These are phyloP conservation scores for Thalassiosira mediterranea DNA, from an alignment of 352 stramenopile genomes.

Conservation along the genomic window DNA sequence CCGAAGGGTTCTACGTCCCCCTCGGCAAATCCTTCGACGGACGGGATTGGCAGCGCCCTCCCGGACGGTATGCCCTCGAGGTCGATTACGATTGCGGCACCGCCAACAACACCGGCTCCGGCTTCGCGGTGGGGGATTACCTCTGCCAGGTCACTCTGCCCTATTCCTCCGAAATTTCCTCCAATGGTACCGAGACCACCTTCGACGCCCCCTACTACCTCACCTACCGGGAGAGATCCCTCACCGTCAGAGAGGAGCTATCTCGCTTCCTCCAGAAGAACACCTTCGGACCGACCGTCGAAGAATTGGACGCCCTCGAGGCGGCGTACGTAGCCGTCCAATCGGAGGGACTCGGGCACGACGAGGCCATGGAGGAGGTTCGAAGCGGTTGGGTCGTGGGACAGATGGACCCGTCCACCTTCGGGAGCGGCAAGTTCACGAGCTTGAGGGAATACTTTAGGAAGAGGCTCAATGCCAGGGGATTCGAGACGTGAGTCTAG, in stretches of 20 bases:
- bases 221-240: conserved; percentile 22
- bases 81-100: conserved; percentile 10
- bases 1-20: conserved; percentile 11
- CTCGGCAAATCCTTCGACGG: conserved; percentile 1
- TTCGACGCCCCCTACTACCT: conserved; percentile 23
- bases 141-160: conserved; percentile 23
- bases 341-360: neutral
- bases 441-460: conserved; percentile 23
- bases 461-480: conserved; percentile 6
- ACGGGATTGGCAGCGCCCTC: conserved; percentile 18
- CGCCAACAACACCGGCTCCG: neutral
- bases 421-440: conserved; percentile 18
- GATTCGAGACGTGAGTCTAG: conserved; percentile 7
- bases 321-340: neutral
- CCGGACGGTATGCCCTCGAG: neutral
- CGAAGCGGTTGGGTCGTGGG: conserved; percentile 10
- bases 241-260: conserved; percentile 18
- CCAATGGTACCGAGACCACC: neutral
- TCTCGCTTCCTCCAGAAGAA: conserved; percentile 28
- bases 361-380: conserved; percentile 16
- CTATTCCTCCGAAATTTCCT: neutral
- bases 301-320: conserved; percentile 26
- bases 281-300: conserved; percentile 26
- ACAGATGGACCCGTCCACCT: conserved; percentile 27
- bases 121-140: conserved; percentile 15